phyloP scores from a whole-genome alignment of 257 asterid species.

The Echium plantagineum region DNA sequence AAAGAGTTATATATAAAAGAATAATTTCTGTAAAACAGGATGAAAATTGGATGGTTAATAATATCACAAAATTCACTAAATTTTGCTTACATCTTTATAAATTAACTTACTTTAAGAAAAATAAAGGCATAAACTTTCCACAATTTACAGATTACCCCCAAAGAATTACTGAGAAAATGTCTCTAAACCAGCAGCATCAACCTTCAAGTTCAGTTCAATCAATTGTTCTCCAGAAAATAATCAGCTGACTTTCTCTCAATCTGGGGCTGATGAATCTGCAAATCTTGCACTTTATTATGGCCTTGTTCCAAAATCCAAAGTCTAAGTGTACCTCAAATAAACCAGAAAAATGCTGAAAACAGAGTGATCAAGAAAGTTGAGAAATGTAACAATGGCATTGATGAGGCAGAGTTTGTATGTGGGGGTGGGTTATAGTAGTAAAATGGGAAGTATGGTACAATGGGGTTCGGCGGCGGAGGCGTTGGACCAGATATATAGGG shows the following conservation, averaged over 20 bases:
- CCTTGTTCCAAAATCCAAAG: slow-evolving; percentile 3
- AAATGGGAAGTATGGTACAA: slow-evolving; percentile 78
- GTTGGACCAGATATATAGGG: slow-evolving; percentile 36
- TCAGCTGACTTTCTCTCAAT: background rate
- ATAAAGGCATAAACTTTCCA: slow-evolving; percentile 17
- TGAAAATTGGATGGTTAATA: background rate
- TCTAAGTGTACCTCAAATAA: slow-evolving; percentile 3
- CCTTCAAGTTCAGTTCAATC: slow-evolving; percentile 5
- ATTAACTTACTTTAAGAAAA: background rate
- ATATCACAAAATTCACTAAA: background rate
- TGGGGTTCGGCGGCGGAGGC: slow-evolving; percentile 97
- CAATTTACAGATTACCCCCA: slow-evolving; percentile 36
- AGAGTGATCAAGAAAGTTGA: slow-evolving; percentile 15
- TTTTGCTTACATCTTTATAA: slow-evolving; percentile 3
- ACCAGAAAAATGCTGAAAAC: slow-evolving; percentile 8
- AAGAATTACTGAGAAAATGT: slow-evolving; percentile 5
- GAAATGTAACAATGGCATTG: slow-evolving; percentile 5
- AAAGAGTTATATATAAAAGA: too few relatives aligned
- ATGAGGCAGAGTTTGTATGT: slow-evolving; percentile 20
- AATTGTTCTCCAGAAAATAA: slow-evolving; percentile 6
- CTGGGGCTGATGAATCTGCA: slow-evolving; percentile 14
- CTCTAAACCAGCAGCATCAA: background rate
- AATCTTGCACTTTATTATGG: slow-evolving; percentile 37
- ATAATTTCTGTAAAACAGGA: background rate
- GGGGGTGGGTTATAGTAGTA: slow-evolving; percentile 62